Percentiles rank a stretch among this genome's conserved stretches.
phyloP scores from a whole-genome alignment of 129 eudicot species.

The Pulicaria dysenterica region DNA sequence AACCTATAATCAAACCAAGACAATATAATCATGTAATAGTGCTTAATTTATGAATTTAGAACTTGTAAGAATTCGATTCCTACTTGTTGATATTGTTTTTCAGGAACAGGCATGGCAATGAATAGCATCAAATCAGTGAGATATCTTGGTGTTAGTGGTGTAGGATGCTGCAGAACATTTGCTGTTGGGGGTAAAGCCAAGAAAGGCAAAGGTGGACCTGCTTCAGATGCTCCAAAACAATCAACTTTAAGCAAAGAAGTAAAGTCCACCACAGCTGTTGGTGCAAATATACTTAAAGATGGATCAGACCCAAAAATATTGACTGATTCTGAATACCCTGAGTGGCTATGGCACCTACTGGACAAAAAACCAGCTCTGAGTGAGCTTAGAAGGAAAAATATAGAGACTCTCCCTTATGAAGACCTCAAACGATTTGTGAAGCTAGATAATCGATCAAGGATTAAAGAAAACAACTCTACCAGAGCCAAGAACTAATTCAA shows the following conservation, averaged over 20 bases:
- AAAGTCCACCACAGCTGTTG: slow-evolving; percentile 63
- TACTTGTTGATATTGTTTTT: too few relatives aligned
- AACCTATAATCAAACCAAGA: too few relatives aligned
- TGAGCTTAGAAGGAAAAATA: slow-evolving; percentile 70
- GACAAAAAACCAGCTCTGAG: slow-evolving; percentile 78
- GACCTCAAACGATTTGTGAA: slow-evolving; percentile 87
- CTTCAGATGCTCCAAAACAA: slow-evolving; percentile 62
- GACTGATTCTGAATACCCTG: slow-evolving; percentile 89
- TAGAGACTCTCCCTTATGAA: slow-evolving; percentile 60
- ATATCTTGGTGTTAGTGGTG: slow-evolving; percentile 29
- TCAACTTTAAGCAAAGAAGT: slow-evolving; percentile 69
- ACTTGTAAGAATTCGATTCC: too few relatives aligned
- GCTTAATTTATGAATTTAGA: too few relatives aligned
- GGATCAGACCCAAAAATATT: slow-evolving; percentile 74
- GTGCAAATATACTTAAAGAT: slow-evolving; percentile 74
- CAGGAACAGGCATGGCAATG: slow-evolving; percentile 39
- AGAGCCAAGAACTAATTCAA: slow-evolving; percentile 62
- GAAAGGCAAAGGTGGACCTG: slow-evolving; percentile 66
- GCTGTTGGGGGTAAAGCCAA: slow-evolving; percentile 62
- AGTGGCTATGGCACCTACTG: slow-evolving; percentile 78
- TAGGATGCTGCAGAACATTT: slow-evolving; percentile 56
- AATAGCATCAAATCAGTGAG: slow-evolving; percentile 45
- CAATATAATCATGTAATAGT: too few relatives aligned
- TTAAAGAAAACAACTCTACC: slow-evolving; percentile 74
- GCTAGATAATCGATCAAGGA: slow-evolving; percentile 84